A percentile compares a stretch with the other conserved stretches of the same genome.
phyloP scores from a whole-genome alignment of 805 yeast species.

The Tetrapisispora pingtungensis region DNA sequence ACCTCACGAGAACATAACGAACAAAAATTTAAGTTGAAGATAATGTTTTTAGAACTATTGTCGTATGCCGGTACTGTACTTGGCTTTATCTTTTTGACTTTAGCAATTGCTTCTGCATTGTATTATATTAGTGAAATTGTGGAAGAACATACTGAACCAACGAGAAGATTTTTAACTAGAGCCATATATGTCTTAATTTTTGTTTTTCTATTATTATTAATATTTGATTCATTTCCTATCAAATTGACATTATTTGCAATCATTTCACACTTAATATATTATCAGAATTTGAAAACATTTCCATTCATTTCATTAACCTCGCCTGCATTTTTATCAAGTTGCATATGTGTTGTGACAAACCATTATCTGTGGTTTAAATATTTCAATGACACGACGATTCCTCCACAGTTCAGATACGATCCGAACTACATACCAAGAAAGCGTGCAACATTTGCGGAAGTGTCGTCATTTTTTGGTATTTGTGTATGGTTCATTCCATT shows the following conservation, averaged over 20 bases:
- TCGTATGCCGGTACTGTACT: conserved; percentile 50
- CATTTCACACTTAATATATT: conserved; percentile 59
- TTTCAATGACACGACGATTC: conserved; percentile 58
- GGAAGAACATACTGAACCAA: conserved; percentile 84
- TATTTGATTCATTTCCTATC: conserved; percentile 76
- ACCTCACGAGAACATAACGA: no score
- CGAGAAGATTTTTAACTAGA: conserved; percentile 57
- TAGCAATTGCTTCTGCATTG: conserved; percentile 79
- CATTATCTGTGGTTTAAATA: conserved; percentile 87
- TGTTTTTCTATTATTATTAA: conserved; percentile 44
- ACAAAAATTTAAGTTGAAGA: not conserved
- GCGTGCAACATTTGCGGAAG: conserved; percentile 76
- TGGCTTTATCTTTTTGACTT: conserved; percentile 53
- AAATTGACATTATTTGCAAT: conserved; percentile 57
- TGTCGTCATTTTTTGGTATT: conserved; percentile 90
- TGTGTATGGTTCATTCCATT: conserved; percentile 93
- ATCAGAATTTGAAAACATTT: conserved; percentile 67
- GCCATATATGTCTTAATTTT: conserved; percentile 54
- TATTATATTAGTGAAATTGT: conserved; percentile 87
- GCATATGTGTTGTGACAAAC: conserved; percentile 63
- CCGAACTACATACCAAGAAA: conserved; percentile 53
- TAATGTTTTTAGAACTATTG: conserved; percentile 49
- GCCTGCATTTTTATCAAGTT: conserved; percentile 59
- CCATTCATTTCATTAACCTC: conserved; percentile 73
- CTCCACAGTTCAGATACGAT: conserved; percentile 53